Percentiles rank a stretch among this genome's conserved stretches.
Evolutionary conservation across 805 yeast species (phyloP).

Genomic region (Zygosaccharomyces pseudorouxii): DNA sequence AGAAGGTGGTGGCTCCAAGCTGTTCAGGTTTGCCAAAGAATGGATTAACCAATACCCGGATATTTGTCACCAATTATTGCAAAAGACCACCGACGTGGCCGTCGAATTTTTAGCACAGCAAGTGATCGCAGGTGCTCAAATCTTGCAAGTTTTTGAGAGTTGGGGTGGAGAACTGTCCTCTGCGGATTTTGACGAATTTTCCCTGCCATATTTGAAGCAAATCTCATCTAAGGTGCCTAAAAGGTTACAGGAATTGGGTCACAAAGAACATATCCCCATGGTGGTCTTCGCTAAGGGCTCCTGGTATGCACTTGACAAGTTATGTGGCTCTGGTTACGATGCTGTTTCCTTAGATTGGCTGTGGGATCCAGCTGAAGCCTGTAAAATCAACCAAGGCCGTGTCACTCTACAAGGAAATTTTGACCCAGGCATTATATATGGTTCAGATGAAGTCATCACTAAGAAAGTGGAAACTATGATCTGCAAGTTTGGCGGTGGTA

Average conservation of each 20-base stretch:
- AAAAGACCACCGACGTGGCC: slow-evolving; percentile 79
- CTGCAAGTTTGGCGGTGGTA: slow-evolving; percentile 88
- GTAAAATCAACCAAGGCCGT: slow-evolving; percentile 64
- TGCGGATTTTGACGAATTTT: slow-evolving; percentile 78
- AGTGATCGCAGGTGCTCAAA: slow-evolving; percentile 96
- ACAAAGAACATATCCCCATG: slow-evolving; percentile 70
- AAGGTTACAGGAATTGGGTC: slow-evolving; percentile 67
- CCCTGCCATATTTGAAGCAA: slow-evolving; percentile 80
- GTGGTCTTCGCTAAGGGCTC: slow-evolving; percentile 94
- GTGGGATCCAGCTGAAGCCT: slow-evolving; percentile 80
- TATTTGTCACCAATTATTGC: slow-evolving; percentile 64
- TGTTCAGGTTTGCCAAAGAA: slow-evolving; percentile 85
- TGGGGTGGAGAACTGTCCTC: slow-evolving; percentile 98
- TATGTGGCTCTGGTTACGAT: slow-evolving; percentile 77
- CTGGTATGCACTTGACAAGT: slow-evolving; percentile 88
- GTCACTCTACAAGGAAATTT: slow-evolving; percentile 89
- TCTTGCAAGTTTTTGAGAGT: slow-evolving; percentile 93
- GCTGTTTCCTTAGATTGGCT: slow-evolving; percentile 93
- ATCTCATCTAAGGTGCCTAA: slow-evolving; percentile 64
- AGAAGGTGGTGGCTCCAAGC: slow-evolving; percentile 93
- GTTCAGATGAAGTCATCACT: slow-evolving; percentile 75
- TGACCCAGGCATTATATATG: slow-evolving; percentile 94
- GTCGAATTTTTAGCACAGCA: slow-evolving; percentile 90
- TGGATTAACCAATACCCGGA: slow-evolving; percentile 84
- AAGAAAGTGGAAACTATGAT: slow-evolving; percentile 85